A percentile compares a stretch with the other conserved stretches of the same genome.
phyloP scores from a whole-genome alignment of 306 rosid genomes.

The Trifolium repens region DNA sequence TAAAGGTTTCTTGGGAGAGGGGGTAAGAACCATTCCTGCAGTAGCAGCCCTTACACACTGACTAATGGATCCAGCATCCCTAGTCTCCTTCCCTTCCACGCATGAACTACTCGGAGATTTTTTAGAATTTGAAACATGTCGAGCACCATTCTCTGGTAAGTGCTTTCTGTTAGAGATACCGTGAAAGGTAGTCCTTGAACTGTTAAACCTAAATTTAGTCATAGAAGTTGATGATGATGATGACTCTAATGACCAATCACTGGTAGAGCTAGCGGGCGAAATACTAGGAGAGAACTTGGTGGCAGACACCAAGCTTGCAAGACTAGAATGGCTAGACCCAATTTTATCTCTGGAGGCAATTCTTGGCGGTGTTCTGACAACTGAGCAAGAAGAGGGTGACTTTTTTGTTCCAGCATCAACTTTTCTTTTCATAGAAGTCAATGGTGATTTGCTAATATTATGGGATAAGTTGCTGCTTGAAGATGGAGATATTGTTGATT shows the following conservation, averaged over 20 bases:
- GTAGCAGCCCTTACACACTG: conserved; percentile 48
- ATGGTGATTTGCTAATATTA: conserved; percentile 52
- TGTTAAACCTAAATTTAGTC: conserved; percentile 49
- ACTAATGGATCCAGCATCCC: conserved; percentile 39
- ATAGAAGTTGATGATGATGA: conserved; percentile 59
- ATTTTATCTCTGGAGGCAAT: conserved; percentile 47
- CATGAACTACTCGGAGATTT: conserved; percentile 38
- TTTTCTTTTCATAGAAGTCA: conserved; percentile 53
- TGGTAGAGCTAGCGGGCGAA: conserved; percentile 75
- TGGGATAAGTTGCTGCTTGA: conserved; percentile 51
- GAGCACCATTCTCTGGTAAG: conserved; percentile 48
- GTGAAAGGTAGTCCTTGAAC: conserved; percentile 70
- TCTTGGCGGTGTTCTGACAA: conserved; percentile 61
- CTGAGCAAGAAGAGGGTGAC: conserved; percentile 53
- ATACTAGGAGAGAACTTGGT: conserved; percentile 55
- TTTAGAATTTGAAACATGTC: conserved; percentile 47
- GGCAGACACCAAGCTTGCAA: conserved; percentile 48
- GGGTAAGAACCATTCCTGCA: conserved; percentile 49
- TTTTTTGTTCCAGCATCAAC: conserved; percentile 45
- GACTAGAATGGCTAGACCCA: conserved; percentile 50
- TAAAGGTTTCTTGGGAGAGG: conserved; percentile 59
- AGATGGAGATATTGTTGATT: conserved; percentile 48
- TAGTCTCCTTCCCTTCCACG: conserved; percentile 52
- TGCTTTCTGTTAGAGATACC: conserved; percentile 54
- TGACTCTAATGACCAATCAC: conserved; percentile 77